phyloP scores from a whole-genome alignment of 805 yeast species.

The Candida argentea region DNA sequence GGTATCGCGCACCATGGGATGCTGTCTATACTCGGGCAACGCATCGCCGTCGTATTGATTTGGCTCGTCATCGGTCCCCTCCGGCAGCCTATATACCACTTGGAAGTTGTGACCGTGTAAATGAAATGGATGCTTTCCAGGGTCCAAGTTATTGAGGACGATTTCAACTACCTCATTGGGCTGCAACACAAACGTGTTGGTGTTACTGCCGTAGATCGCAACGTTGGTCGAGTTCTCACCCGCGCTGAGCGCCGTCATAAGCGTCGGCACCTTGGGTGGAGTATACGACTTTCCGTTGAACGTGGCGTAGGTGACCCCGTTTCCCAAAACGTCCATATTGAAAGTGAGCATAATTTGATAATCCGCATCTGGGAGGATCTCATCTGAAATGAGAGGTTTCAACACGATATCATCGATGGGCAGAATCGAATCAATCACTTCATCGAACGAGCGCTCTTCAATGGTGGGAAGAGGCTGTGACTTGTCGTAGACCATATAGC shows the following conservation, averaged over 20 bases:
- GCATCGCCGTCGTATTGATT: conserved; percentile 35
- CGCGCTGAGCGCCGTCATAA: conserved; percentile 52
- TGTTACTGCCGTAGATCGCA: conserved; percentile 64
- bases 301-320: conserved; percentile 70
- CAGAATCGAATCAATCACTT: conserved; percentile 17
- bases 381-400: conserved; percentile 46
- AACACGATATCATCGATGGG: conserved; percentile 69
- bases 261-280: conserved; percentile 62
- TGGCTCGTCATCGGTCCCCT: conserved; percentile 42
- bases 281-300: conserved; percentile 59
- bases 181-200: conserved; percentile 52
- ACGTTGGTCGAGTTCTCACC: conserved; percentile 40
- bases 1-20: conserved; percentile 63
- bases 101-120: conserved; percentile 69
- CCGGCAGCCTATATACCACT: conserved; percentile 42
- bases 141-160: conserved; percentile 69
- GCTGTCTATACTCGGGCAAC: conserved; percentile 34
- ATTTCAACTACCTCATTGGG: conserved; percentile 61
- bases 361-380: conserved; percentile 51
- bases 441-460: conserved; percentile 21
- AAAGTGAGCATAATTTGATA: conserved; percentile 48
- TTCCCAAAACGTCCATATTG: conserved; percentile 57
- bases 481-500: conserved; percentile 42
- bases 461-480: conserved; percentile 17
- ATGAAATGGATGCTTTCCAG: conserved; percentile 74